Conservation (phyloP, 2,329 filamentous ascomycete species). For the Lachnellula cervina region DNA sequence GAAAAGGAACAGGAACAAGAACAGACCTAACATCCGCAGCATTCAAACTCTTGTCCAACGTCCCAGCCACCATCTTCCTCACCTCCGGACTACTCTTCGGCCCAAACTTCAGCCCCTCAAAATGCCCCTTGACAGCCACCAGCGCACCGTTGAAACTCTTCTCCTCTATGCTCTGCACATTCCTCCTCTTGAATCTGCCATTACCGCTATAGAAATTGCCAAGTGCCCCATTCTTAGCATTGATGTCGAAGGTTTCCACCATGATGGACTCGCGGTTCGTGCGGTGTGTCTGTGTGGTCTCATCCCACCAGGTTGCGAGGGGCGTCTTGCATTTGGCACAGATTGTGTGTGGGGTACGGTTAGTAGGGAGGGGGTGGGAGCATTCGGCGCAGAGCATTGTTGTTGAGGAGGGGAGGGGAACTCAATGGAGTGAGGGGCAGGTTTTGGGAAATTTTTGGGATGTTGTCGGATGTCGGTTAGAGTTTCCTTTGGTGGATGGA, state of each 20-base stretch:
- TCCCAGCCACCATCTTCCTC: slow-evolving; percentile 53
- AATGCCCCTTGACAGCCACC: slow-evolving; percentile 58
- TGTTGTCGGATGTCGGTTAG: background rate
- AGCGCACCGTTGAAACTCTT: slow-evolving; percentile 56
- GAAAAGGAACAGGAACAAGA: background rate
- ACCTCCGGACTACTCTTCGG: slow-evolving; percentile 50
- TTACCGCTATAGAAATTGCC: background rate
- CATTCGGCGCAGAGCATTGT: slow-evolving; percentile 30
- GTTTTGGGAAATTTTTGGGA: background rate
- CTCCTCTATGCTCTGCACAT: slow-evolving; percentile 54
- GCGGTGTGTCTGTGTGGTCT: slow-evolving; percentile 26
- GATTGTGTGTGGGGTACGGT: slow-evolving; percentile 24
- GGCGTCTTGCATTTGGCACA: slow-evolving; percentile 31
- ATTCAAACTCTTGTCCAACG: slow-evolving; percentile 57
- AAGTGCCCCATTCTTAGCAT: background rate
- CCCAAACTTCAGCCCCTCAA: slow-evolving; percentile 50
- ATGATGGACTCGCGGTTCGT: slow-evolving; percentile 28
- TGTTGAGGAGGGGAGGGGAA: background rate
- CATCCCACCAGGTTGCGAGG: slow-evolving; percentile 30
- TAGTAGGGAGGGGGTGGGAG: slow-evolving; percentile 23
- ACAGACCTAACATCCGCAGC: slow-evolving; percentile 54
- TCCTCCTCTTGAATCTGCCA: slow-evolving; percentile 21
- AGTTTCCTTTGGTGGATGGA: background rate
- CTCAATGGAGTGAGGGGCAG: background rate
- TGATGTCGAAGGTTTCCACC: slow-evolving; percentile 5